These are phyloP conservation scores for Cystofilobasidium ferigula DNA, from an alignment of 768 basidiomycete genomes.

Conservation along the genomic window DNA sequence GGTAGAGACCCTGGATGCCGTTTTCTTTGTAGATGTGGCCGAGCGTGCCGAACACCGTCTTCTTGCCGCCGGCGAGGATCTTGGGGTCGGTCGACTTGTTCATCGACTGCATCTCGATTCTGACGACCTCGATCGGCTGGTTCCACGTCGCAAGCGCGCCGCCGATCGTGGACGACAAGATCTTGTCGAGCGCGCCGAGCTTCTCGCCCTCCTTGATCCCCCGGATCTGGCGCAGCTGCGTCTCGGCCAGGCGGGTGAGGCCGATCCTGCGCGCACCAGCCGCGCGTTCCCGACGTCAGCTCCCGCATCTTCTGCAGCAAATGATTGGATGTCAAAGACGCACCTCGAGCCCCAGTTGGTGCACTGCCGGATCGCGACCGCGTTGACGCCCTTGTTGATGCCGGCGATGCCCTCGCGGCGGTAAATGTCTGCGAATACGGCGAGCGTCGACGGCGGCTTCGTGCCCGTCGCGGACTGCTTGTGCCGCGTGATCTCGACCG, in stretches of 20 bases:
- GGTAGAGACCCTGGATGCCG: conserved; percentile 90
- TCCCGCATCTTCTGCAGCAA: not conserved
- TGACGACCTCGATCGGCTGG: conserved; percentile 70
- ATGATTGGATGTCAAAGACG: conserved; percentile 29
- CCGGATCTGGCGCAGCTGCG: conserved; percentile 58
- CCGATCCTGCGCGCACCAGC: conserved; percentile 58
- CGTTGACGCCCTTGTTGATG: conserved; percentile 97
- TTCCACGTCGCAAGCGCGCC: conserved; percentile 98
- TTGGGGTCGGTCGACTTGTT: conserved; percentile 64
- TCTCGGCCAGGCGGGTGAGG: conserved; percentile 85
- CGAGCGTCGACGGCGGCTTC: conserved; percentile 76
- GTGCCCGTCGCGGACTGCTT: conserved; percentile 77
- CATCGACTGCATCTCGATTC: conserved; percentile 92
- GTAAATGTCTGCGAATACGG: conserved; percentile 89
- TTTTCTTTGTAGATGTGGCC: conserved; percentile 93
- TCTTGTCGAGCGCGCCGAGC: conserved; percentile 70
- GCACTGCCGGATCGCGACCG: conserved; percentile 66
- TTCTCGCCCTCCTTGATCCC: conserved; percentile 69
- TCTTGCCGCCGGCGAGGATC: conserved; percentile 62
- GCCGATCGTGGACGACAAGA: conserved; percentile 69
- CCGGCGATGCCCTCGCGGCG: conserved; percentile 83
- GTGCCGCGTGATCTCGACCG: conserved; percentile 89
- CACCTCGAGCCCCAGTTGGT: conserved; percentile 89
- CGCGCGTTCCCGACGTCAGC: too few relatives aligned
- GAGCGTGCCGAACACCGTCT: conserved; percentile 83